Evolutionary conservation across 2,329 filamentous ascomycete species (phyloP).

Genomic region (Epicoccum sorghinum): DNA sequence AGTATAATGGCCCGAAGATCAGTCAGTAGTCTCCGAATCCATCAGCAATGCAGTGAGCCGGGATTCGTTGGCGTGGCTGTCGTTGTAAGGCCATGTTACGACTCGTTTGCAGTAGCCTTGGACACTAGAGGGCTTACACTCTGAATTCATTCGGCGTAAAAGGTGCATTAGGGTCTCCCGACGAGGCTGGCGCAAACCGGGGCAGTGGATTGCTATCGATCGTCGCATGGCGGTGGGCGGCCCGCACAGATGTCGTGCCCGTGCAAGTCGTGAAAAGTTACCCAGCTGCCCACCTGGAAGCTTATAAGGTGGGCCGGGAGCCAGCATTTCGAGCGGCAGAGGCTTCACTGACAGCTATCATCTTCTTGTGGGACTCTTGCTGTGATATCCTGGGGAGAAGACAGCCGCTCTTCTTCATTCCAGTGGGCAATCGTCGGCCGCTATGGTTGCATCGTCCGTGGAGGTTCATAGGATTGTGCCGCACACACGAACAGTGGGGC

Average conservation of each 20-base stretch:
- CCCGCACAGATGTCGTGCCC: neutral
- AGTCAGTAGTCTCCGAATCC: neutral
- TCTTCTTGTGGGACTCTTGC: neutral
- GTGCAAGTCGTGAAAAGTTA: neutral
- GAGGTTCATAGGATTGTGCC: neutral
- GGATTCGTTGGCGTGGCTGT: neutral
- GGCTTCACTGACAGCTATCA: constrained; percentile 6
- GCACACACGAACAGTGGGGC: neutral
- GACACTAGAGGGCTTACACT: neutral
- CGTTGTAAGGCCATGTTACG: neutral
- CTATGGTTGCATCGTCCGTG: neutral
- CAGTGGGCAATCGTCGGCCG: neutral
- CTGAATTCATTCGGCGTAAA: neutral
- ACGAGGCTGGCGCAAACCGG: neutral
- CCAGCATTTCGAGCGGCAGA: neutral
- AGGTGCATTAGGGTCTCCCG: neutral
- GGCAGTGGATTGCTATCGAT: constrained; percentile 1
- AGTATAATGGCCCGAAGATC: constrained; percentile 8
- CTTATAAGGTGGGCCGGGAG: neutral
- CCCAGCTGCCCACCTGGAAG: neutral
- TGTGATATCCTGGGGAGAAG: neutral
- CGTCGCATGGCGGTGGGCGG: constrained; percentile 1
- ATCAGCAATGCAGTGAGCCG: neutral
- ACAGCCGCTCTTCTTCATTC: too few species aligned
- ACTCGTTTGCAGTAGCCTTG: neutral